Evolutionary conservation across 2,329 filamentous ascomycete species (phyloP), one percentile per base, ranked within the genome.

Genomic region (Fusarium anguioides): DNA sequence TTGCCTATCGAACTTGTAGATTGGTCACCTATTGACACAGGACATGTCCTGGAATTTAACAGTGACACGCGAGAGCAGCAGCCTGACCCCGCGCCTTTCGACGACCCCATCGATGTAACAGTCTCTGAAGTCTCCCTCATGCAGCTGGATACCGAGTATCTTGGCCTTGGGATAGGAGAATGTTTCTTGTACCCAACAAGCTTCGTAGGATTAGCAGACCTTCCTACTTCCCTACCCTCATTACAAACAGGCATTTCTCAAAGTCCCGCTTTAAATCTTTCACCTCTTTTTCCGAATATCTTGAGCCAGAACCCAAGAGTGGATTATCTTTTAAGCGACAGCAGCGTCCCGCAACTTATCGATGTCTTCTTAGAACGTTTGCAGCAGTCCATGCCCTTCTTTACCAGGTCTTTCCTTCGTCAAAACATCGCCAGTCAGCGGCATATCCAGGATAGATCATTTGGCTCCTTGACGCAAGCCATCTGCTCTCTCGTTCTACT

Each of bases 251-350:
- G 4, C 1, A 9, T 48, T 3, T 21, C 31, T 8, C 2, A 9
- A 1, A 20, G 21, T 2, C 31, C 21, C 1, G 5, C 8, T 0
- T 1, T 9, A 8, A 17, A 1, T 7, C 17, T 48, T 18, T 39
- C 45, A 9, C 9, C 45, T 12, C 21, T 31, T 8, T 21, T 48
- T 10, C 45, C 18, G 6, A 15, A 5, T 26, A 17, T 37, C 12
- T 39, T 21, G 2, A 37, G 21, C 9, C 21, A 48, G 4, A 48
- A 26, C 5, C 21, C 21, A 26, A 11, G 18, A 5, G 21, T 48
- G 0, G 45, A 26, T 20, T 12, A 6, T 26, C 23, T 48, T 5
- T 3, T 26, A 2, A 21, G 26, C 3, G 45, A 48, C 7, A 39
- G 21, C 21, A 26, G 29, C 21, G 15, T 48, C 8, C 45, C 45